Evolutionary conservation across 2,329 filamentous ascomycete species (phyloP), one percentile per base, ranked within the genome.

Genomic region (Hortaea sp.): DNA sequence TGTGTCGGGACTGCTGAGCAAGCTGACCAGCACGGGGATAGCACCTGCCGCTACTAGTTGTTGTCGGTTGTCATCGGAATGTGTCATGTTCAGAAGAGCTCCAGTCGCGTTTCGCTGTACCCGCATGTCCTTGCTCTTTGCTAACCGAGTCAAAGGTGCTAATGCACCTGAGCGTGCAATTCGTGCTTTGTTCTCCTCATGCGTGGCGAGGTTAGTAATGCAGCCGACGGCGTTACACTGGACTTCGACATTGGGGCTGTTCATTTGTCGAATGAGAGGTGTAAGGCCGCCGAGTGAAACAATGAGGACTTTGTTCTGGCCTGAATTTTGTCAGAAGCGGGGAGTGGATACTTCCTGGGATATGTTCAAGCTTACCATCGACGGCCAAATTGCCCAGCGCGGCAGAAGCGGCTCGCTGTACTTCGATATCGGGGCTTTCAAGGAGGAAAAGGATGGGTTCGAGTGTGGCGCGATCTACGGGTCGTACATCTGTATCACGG

Each of bases 171-270:
- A 98, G 51, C 88, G 81, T 56, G 92, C 92, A 66, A 98, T 98
- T 71, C 94, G 95, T 48, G 92, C 89, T 72, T 98, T 98, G 72
- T 98, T 98, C 58, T 97, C 92, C 70, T 98, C 92, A 62, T 98
- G 92, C 2, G 92, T 98, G 45, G 92, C 92, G 47, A 98, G 71
- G 64, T 98, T 98, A 40, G 92, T 98, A 66, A 98, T 98, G 72
- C 92, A 98, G 43, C 92, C 92, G 50, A 98, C 92, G 39, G 92
- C 92, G 67, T 98, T 98, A 74, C 92, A 98, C 69, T 98, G 92
- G 28, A 98, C 92, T 66, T 98, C 92, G 57, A 98, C 92, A 60
- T 98, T 98, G 41, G 84, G 79, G 47, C 90, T 97, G 70, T 94
- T 88, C 92, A 98, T 98, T 69, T 98, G 92, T 55, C 87, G 84